Evolutionary conservation across 2,329 filamentous ascomycete species (phyloP), one percentile per base, ranked within the genome.

Genomic region (Paradendryphiella salina): DNA sequence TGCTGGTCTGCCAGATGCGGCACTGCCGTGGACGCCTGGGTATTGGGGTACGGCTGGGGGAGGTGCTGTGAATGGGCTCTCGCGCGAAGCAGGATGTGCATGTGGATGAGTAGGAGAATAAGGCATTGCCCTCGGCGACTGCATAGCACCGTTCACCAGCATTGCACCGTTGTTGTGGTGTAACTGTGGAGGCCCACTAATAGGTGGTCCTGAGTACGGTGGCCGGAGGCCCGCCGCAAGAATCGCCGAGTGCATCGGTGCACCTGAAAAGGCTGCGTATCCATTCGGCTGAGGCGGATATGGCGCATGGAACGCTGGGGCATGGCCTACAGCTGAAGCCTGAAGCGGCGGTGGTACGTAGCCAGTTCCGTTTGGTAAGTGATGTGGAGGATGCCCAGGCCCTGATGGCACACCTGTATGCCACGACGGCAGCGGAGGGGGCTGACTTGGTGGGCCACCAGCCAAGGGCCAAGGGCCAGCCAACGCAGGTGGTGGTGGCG

Each of bases 81-180:
- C 70, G 1, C 72, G 66, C 45, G 72, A 67, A 20, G 70, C 61
- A 37, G 61, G 58, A 50, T 73, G 61, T 37, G 61, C 61, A 35
- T 70, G 69, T 43, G 64, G 61, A 46, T 72, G 67, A 7, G 70
- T 72, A 38, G 67, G 72, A 11, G 73, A 74, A 20, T 71, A 70
- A 1, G 70, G 67, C 47, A 71, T 56, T 20, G 50, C 55, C 39
- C 64, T 73, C 20, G 74, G 70, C 18, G 73, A 74, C 34, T 69
- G 67, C 57, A 75, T 59, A 29, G 48, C 36, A 11, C 75, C 72
- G 46, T 75, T 75, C 23, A 60, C 60, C 46, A 72, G 58, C 52
- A 72, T 67, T 2, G 50, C 50, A 18, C 63, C 59, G 32, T 70
- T 70, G 50, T 57, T 65, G 13, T 71, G 62, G 53, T 73, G 71